Percentiles rank a stretch among this genome's conserved stretches.
Conservation (phyloP, 164 flowering plant genomes). For the Chimonanthus salicifolius region DNA sequence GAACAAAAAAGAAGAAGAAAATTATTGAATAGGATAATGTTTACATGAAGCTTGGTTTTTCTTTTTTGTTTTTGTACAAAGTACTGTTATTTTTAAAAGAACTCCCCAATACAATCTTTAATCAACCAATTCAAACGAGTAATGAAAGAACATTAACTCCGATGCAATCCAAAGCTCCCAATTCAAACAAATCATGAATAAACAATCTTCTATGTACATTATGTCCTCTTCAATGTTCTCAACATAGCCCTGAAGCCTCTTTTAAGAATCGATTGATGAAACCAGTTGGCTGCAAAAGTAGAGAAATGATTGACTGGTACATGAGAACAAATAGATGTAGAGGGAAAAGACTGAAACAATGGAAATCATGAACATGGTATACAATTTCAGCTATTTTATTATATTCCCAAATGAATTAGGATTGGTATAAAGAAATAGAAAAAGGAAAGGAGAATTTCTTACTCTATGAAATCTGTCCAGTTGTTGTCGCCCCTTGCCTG, state of each 20-base stretch:
- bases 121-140: too few relatives aligned
- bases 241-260: not conserved
- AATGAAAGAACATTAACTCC: not conserved
- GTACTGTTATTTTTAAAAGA: not conserved
- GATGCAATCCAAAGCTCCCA: not conserved
- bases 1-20: too few relatives aligned
- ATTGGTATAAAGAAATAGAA: not conserved
- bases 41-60: constrained; percentile 2
- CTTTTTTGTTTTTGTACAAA: constrained; percentile 1
- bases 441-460: constrained; percentile 10
- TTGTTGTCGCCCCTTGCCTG: constrained; percentile 21
- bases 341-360: not conserved
- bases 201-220: not conserved
- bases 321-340: not conserved
- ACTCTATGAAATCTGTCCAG: constrained; percentile 44
- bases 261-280: constrained; percentile 8
- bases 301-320: not conserved
- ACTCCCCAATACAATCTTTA: not conserved
- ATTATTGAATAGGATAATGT: not conserved
- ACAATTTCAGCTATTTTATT: not conserved
- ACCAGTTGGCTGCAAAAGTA: constrained; percentile 19
- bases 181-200: not conserved
- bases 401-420: not conserved
- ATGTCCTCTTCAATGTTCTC: not conserved
- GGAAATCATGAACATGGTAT: not conserved